Evolutionary conservation across 2,329 filamentous ascomycete species (phyloP), one percentile per base, ranked within the genome.

Genomic region (Aurifilum marmelostoma): DNA sequence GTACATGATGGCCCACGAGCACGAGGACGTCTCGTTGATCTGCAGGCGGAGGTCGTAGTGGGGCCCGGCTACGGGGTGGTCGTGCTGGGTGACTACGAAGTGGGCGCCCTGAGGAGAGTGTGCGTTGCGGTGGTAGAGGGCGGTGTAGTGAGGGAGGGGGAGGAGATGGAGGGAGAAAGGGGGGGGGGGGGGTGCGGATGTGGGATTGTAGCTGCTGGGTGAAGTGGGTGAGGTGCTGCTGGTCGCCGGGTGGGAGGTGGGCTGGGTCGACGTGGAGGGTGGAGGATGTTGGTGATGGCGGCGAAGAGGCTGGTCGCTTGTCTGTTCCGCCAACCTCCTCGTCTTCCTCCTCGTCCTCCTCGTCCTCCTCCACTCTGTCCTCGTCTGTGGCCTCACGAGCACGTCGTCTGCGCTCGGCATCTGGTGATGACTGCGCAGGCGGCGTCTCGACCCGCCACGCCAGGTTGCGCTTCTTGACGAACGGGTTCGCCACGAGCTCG

Each of bases 81-180:
- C 89, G 75, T 93, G 90, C 75, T 93, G 90, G 76, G 92, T 89
- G 50, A 92, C 84, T 65, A 92, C 87, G 74, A 92, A 92, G 76
- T 90, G 88, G 11, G 82, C 79, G 24, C 83, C 83, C 21, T 67
- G 58, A 3, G 69, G 54, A 59, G 68, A 78, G 24, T 76, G 77
- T 1, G 73, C 73, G 61, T 78, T 78, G n/a, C 66, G 63, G 5
- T 73, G 71, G 67, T 83, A 85, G 9, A 84, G 77, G 11, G 73
- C 69, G 3, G 74, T 71, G 72, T 82, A 84, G 3, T 66, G 67
- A 1, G 73, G 32, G 27, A 83, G 73, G 21, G 80, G 68, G 4
- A 84, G 75, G 60, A 71, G 77, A n/a, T n/a, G n/a, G n/a, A 3
- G 81, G 78, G 3, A 72, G 66, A 5, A 14, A 59, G 0, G 60